A percentile compares a stretch with the other conserved stretches of the same genome.
Evolutionary conservation across 352 stramenopile species (phyloP).

Genomic region (Globisporangium spinosum): DNA sequence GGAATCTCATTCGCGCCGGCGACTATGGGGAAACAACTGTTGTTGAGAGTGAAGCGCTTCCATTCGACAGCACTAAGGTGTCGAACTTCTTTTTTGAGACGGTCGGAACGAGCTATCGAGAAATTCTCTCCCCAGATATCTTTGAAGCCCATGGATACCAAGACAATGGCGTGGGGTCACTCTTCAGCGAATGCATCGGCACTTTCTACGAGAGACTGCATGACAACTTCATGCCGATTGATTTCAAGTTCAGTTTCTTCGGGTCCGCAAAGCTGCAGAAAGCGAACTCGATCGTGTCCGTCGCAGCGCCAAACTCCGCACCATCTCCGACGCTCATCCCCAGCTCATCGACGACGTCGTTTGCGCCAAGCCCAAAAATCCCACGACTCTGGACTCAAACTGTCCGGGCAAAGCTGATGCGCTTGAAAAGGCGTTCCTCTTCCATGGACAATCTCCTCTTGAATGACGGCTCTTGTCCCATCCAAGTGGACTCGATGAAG

Average conservation of each 20-base stretch:
- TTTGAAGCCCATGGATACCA: slow-evolving; percentile 17
- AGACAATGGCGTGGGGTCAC: slow-evolving; percentile 24
- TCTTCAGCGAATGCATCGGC: slow-evolving; percentile 29
- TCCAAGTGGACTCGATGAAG: slow-evolving; percentile 82
- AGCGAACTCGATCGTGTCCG: slow-evolving; percentile 19
- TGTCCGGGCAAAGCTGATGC: slow-evolving; percentile 44
- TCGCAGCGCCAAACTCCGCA: slow-evolving; percentile 18
- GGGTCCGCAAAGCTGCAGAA: slow-evolving; percentile 22
- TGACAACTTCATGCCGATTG: slow-evolving; percentile 41
- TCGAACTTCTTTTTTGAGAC: slow-evolving; percentile 65
- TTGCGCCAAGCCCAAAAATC: slow-evolving; percentile 28
- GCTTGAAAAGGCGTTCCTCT: slow-evolving; percentile 54
- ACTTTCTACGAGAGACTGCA: slow-evolving; percentile 41
- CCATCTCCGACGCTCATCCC: slow-evolving; percentile 17
- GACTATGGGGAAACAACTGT: slow-evolving; percentile 13
- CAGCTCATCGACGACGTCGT: slow-evolving; percentile 3
- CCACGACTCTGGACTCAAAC: slow-evolving; percentile 50
- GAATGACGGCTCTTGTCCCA: slow-evolving; percentile 67
- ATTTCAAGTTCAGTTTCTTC: slow-evolving; percentile 40
- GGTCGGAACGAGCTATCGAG: slow-evolving; percentile 56
- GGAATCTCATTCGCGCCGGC: slow-evolving; percentile 16
- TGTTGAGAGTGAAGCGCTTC: slow-evolving; percentile 16
- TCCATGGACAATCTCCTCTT: slow-evolving; percentile 73
- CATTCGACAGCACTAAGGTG: slow-evolving; percentile 30
- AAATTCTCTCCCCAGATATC: slow-evolving; percentile 18